Percentiles rank a stretch among this genome's conserved stretches.
phyloP scores from a whole-genome alignment of 352 stramenopile genomes.

The Phytophthora multivora region DNA sequence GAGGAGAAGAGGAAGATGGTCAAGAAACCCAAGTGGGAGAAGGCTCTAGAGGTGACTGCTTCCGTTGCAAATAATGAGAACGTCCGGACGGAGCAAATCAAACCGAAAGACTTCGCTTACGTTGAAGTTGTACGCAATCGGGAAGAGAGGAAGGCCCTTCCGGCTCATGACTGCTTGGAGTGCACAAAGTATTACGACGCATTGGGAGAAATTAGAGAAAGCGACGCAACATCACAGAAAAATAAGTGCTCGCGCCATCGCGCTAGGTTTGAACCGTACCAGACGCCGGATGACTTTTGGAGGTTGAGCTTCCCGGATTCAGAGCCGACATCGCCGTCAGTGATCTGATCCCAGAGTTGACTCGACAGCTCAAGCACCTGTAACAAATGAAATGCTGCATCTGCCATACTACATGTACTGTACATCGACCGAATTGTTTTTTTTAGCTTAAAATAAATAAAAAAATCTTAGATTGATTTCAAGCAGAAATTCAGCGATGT shows the following conservation, averaged over 20 bases:
- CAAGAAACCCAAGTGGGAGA: slow-evolving; percentile 32
- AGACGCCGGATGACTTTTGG: slow-evolving; percentile 89
- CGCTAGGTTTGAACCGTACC: slow-evolving; percentile 69
- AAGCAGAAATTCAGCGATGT: too few species aligned
- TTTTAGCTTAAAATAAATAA: too few species aligned
- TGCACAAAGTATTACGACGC: slow-evolving; percentile 85
- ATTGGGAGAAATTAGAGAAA: slow-evolving; percentile 49
- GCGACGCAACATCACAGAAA: slow-evolving; percentile 47
- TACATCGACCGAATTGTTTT: too few species aligned
- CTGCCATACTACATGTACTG: too few species aligned
- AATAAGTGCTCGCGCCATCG: slow-evolving; percentile 77
- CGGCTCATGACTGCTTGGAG: slow-evolving; percentile 70
- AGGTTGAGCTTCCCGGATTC: slow-evolving; percentile 82
- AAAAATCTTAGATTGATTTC: too few species aligned
- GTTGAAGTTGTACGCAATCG: slow-evolving; percentile 85
- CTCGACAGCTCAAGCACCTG: too few species aligned
- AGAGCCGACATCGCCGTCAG: slow-evolving; percentile 11
- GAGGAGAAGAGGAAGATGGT: slow-evolving; percentile 44
- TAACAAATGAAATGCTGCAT: too few species aligned
- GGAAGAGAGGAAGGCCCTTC: slow-evolving; percentile 58
- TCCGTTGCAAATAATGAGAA: slow-evolving; percentile 24
- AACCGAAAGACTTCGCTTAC: slow-evolving; percentile 42
- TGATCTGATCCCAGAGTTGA: slow-evolving; percentile 3
- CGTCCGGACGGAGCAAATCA: slow-evolving; percentile 9
- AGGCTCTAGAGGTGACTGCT: slow-evolving; percentile 5